These are phyloP conservation scores for Letharia columbiana DNA, from an alignment of 495 filamentous ascomycete genomes.

Conservation along the genomic window DNA sequence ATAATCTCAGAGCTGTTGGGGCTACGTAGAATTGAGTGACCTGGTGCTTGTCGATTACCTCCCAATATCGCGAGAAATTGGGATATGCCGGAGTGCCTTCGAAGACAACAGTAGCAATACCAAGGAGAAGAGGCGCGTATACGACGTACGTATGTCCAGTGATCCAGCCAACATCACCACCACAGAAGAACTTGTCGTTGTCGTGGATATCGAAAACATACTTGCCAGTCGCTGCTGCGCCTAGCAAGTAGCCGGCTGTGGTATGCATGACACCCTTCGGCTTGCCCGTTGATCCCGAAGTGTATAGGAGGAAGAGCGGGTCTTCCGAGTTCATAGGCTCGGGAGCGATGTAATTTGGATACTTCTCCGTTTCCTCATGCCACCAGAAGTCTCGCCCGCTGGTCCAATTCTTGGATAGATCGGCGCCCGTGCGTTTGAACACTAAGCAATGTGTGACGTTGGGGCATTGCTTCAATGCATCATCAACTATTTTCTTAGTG, in stretches of 20 bases:
- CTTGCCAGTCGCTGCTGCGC: conserved; percentile 88
- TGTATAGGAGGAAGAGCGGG: conserved; percentile 95
- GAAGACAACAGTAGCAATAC: conserved; percentile 94
- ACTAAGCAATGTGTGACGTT: conserved; percentile 79
- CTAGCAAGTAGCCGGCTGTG: conserved; percentile 86
- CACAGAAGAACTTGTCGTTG: conserved; percentile 89
- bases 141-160: conserved; percentile 99
- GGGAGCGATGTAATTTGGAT: conserved; percentile 79
- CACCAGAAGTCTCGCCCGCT: conserved; percentile 89
- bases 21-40: conserved; percentile 99
- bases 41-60: conserved; percentile 88
- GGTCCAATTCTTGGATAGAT: conserved; percentile 70
- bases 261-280: conserved; percentile 99
- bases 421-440: conserved; percentile 90
- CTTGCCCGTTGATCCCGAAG: conserved; percentile 94
- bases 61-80: conserved; percentile 97
- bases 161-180: conserved; percentile 98
- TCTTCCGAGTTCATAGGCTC: conserved; percentile 88
- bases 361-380: conserved; percentile 97
- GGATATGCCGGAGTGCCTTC: conserved; percentile 97
- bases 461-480: conserved; percentile 94
- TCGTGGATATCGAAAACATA: conserved; percentile 99
- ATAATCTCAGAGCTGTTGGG: conserved; percentile 81
- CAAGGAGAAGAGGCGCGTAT: conserved; percentile 87
- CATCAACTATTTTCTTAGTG: conserved; percentile 98